Evolutionary conservation across 768 basidiomycete genomes (phyloP).

Genomic region (Mycena rebaudengoi): DNA sequence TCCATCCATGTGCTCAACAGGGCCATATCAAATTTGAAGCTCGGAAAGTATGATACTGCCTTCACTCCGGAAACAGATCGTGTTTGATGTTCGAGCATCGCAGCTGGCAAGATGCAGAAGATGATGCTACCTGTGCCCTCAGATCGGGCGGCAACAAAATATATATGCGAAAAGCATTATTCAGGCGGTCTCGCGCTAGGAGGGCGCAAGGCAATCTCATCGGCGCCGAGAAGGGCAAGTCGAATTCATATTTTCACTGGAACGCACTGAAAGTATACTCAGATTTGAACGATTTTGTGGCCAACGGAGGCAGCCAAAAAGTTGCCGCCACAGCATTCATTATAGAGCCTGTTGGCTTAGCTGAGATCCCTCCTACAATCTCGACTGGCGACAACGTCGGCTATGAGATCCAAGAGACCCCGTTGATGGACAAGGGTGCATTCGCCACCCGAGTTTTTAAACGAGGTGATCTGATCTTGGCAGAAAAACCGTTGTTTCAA

Average conservation of each 20-base stretch:
- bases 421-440: slow-evolving; percentile 22
- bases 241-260: neutral
- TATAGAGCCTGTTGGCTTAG: neutral
- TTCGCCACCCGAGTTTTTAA: slow-evolving; percentile 24
- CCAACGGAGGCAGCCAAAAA: neutral
- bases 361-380: too few species aligned
- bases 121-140: neutral
- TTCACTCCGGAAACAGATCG: too few species aligned
- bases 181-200: slow-evolving; percentile 7
- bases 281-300: slow-evolving; percentile 11
- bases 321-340: neutral
- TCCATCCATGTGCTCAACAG: slow-evolving; percentile 7
- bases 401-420: slow-evolving; percentile 11
- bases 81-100: neutral
- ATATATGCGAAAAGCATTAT: neutral
- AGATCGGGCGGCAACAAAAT: neutral
- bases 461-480: slow-evolving; percentile 31
- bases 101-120: slow-evolving; percentile 9
- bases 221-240: slow-evolving; percentile 5
- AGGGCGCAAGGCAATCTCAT: neutral
- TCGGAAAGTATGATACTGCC: neutral
- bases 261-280: neutral
- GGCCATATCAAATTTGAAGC: slow-evolving; percentile 8
- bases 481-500: slow-evolving; percentile 21
- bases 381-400: neutral